phyloP scores from a whole-genome alignment of 345 rosid genomes.

The Eucalyptus tenuipes region DNA sequence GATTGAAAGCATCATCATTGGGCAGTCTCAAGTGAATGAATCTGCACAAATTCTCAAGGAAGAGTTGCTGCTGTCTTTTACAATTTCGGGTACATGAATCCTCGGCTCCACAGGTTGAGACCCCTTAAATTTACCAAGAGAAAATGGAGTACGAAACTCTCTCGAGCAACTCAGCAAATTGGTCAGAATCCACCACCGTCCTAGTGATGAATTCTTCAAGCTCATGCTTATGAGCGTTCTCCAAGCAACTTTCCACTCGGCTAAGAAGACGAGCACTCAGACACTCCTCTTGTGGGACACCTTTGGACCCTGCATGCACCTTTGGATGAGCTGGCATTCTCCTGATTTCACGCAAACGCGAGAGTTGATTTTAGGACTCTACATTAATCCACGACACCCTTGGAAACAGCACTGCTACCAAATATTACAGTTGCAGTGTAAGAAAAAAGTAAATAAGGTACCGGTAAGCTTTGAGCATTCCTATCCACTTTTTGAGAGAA shows the following conservation, averaged over 20 bases:
- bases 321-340: not conserved
- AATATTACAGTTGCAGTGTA: not conserved
- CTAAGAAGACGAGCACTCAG: slow-evolving; percentile 15
- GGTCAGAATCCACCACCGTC: slow-evolving; percentile 1
- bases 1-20: not conserved
- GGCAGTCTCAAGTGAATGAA: not conserved
- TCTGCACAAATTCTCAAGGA: not conserved
- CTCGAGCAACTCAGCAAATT: slow-evolving; percentile 7
- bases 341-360: not conserved
- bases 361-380: not conserved
- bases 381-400: not conserved
- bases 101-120: not conserved
- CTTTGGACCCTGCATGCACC: not conserved
- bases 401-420: not conserved
- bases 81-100: not conserved
- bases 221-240: not conserved
- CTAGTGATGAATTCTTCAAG: not conserved
- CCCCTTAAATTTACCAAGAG: not conserved
- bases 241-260: slow-evolving; percentile 12
- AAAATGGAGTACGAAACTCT: slow-evolving; percentile 1
- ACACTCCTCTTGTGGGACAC: not conserved
- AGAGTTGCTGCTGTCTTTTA: not conserved
- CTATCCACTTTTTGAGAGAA: not conserved
- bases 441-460: not conserved
- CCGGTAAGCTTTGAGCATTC: not conserved